A percentile compares a stretch with the other conserved stretches of the same genome.
phyloP scores from a whole-genome alignment of 257 asterid genomes.

The Verbascum thapsus region DNA sequence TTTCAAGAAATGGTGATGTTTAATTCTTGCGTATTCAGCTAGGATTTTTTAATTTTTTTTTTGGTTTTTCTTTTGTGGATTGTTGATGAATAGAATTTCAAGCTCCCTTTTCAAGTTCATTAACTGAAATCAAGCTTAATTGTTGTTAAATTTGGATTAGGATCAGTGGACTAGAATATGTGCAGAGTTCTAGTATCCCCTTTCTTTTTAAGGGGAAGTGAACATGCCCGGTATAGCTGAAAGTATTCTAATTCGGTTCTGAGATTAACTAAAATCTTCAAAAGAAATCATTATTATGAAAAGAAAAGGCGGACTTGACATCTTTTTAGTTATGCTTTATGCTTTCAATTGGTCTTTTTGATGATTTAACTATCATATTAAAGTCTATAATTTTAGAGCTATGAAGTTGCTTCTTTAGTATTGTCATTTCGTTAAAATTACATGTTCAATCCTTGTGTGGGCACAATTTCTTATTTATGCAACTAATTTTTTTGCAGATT shows the following conservation, averaged over 20 bases:
- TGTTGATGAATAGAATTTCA: background rate
- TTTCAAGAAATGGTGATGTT: background rate
- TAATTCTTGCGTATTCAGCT: too few relatives aligned
- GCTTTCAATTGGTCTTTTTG: background rate
- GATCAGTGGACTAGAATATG: constrained; percentile 1
- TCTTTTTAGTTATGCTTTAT: too few relatives aligned
- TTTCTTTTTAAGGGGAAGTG: background rate
- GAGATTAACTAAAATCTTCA: too few relatives aligned
- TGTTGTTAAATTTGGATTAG: constrained; percentile 2
- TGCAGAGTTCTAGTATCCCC: background rate
- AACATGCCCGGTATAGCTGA: constrained; percentile 8
- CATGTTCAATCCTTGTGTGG: background rate
- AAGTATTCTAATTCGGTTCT: too few relatives aligned
- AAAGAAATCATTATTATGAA: too few relatives aligned
- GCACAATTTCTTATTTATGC: constrained; percentile 1
- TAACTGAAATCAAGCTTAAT: background rate
- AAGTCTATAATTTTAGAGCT: background rate
- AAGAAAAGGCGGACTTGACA: too few relatives aligned
- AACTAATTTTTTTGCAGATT: constrained; percentile 31
- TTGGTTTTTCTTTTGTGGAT: background rate
- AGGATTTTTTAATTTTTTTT: background rate
- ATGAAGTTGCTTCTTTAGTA: background rate
- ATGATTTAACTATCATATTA: background rate
- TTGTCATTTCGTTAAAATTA: background rate
- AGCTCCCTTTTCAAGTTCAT: background rate